These are phyloP conservation scores for Platanus orientalis DNA, from an alignment of 164 flowering plant genomes.

Conservation along the genomic window DNA sequence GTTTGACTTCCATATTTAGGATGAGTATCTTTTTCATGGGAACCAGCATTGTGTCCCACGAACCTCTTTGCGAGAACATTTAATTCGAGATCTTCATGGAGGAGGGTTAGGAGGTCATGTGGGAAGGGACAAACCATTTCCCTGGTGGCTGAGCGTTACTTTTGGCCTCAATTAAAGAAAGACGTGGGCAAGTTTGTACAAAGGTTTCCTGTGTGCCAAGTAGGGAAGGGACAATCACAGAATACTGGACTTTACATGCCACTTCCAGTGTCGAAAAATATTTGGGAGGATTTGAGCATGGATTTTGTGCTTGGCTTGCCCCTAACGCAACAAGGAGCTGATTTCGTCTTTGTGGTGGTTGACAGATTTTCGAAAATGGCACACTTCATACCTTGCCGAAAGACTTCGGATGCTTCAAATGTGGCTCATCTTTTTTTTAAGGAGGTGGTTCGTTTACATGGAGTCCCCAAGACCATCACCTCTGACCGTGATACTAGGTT, in stretches of 20 bases:
- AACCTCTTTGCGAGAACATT: neutral
- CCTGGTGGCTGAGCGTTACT: neutral
- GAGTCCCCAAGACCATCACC: neutral
- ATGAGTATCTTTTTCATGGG: neutral
- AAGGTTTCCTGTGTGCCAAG: neutral
- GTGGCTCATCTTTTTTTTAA: neutral
- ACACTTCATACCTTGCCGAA: conserved; percentile 6
- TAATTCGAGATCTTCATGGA: neutral
- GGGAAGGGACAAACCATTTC: neutral
- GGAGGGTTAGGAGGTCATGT: neutral
- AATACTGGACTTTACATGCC: neutral
- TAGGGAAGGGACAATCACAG: neutral
- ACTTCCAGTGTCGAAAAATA: neutral
- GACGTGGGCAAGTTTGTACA: neutral
- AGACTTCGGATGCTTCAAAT: conserved; percentile 1
- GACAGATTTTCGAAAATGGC: neutral
- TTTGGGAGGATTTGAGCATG: neutral
- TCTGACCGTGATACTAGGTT: neutral
- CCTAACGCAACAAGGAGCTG: neutral
- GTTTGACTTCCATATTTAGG: neutral
- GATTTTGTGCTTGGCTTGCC: neutral
- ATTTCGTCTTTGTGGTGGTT: neutral
- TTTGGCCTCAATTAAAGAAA: neutral
- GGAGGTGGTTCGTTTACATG: conserved; percentile 7
- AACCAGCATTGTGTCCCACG: neutral